phyloP scores from a whole-genome alignment of 208 protist species.

The Trypanosoma theileri region DNA sequence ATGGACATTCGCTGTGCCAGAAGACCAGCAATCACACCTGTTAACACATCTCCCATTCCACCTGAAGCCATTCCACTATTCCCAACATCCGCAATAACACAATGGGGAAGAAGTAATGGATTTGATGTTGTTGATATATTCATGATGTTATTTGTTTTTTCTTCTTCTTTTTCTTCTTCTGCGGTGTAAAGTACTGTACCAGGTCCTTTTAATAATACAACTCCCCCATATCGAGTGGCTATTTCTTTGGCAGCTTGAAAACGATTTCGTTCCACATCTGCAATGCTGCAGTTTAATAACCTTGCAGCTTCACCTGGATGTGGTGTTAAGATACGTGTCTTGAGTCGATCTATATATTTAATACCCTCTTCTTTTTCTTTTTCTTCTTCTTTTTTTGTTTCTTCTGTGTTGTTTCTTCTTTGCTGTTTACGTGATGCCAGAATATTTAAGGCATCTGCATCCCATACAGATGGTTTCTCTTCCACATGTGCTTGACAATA shows the following conservation, averaged over 20 bases:
- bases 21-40: slow-evolving; percentile 57
- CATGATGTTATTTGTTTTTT: too few relatives aligned
- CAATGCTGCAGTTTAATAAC: slow-evolving; percentile 53
- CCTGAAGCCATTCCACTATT: slow-evolving; percentile 86
- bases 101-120: slow-evolving; percentile 7
- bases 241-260: slow-evolving; percentile 46
- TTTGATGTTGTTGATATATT: too few relatives aligned
- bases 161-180: too few relatives aligned
- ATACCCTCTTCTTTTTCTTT: neutral
- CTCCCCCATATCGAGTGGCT: slow-evolving; percentile 44
- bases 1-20: slow-evolving; percentile 38
- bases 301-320: slow-evolving; percentile 78
- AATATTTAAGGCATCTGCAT: slow-evolving; percentile 76
- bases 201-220: slow-evolving; percentile 77
- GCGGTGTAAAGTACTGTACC: slow-evolving; percentile 56
- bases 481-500: slow-evolving; percentile 29
- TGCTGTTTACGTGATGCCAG: slow-evolving; percentile 24
- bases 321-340: slow-evolving; percentile 66
- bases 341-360: slow-evolving; percentile 12
- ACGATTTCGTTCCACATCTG: slow-evolving; percentile 72
- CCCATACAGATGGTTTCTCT: slow-evolving; percentile 57
- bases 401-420: neutral
- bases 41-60: slow-evolving; percentile 85
- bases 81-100: slow-evolving; percentile 71
- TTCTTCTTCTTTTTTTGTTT: neutral